Conservation (phyloP, 768 basidiomycete species). For the Trametopsis cervina region DNA sequence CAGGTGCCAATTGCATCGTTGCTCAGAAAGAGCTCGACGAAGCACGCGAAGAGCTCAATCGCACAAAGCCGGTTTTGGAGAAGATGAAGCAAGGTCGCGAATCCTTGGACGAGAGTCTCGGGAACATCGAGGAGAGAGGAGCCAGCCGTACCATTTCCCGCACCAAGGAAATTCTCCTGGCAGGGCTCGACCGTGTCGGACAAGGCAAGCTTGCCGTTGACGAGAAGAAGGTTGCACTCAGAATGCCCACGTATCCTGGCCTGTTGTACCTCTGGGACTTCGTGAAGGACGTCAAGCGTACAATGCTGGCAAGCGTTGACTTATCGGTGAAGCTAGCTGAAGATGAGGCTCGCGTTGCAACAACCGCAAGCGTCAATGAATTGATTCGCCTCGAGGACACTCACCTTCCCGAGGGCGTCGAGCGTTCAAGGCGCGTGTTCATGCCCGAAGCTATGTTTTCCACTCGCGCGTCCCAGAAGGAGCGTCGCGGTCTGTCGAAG, state of each 20-base stretch:
- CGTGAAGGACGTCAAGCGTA: conserved; percentile 67
- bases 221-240: conserved; percentile 24
- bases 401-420: conserved; percentile 76
- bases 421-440: conserved; percentile 78
- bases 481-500: conserved; percentile 28
- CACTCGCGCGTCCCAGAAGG: conserved; percentile 30
- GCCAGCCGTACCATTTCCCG: conserved; percentile 43
- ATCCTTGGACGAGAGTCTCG: conserved; percentile 70
- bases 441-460: conserved; percentile 98
- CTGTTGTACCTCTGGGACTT: conserved; percentile 82
- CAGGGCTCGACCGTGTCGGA: conserved; percentile 72
- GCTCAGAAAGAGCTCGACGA: conserved; percentile 70
- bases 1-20: conserved; percentile 79
- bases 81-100: conserved; percentile 76
- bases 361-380: conserved; percentile 56
- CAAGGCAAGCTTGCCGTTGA: conserved; percentile 66
- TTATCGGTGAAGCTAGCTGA: conserved; percentile 73
- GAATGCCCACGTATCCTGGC: conserved; percentile 79
- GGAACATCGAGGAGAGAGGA: conserved; percentile 70
- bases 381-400: conserved; percentile 66
- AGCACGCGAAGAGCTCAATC: conserved; percentile 63
- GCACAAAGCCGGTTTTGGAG: conserved; percentile 76
- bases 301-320: conserved; percentile 78
- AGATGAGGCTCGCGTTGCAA: conserved; percentile 69
- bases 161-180: conserved; percentile 52